phyloP scores from a whole-genome alignment of 2,329 filamentous ascomycete genomes.

The Calonectria ilicicola region DNA sequence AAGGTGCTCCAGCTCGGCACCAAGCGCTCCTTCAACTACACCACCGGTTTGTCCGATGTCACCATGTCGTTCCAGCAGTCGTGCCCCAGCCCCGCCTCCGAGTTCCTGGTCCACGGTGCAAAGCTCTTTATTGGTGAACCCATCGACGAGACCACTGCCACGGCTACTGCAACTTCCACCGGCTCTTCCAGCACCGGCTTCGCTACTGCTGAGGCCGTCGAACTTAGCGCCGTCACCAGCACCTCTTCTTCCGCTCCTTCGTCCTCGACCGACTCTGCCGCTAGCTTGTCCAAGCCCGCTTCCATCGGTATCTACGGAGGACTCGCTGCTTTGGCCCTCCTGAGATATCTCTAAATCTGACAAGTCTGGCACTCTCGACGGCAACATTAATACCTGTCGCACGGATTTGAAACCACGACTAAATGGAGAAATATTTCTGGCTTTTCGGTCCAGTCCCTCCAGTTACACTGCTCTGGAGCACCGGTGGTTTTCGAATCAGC shows the following conservation, averaged over 20 bases:
- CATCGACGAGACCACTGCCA: not conserved
- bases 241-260: not conserved
- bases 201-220: not conserved
- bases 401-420: not conserved
- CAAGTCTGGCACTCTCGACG: not conserved
- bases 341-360: not conserved
- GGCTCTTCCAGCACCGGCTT: not conserved
- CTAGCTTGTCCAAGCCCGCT: not conserved
- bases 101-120: constrained; percentile 4
- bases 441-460: not conserved
- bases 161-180: not conserved
- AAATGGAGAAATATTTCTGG: not conserved
- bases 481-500: not conserved
- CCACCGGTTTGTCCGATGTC: not conserved
- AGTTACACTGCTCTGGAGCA: not conserved
- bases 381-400: not conserved
- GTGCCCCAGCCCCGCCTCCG: not conserved
- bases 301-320: not conserved
- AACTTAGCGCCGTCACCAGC: not conserved
- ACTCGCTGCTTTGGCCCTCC: not conserved
- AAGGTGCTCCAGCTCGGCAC: not conserved
- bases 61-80: not conserved
- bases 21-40: constrained; percentile 5
- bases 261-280: not conserved
- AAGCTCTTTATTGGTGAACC: not conserved